A percentile compares a stretch with the other conserved stretches of the same genome.
Conservation (phyloP, 148 eudicot species). For the Camellia granthamiana region DNA sequence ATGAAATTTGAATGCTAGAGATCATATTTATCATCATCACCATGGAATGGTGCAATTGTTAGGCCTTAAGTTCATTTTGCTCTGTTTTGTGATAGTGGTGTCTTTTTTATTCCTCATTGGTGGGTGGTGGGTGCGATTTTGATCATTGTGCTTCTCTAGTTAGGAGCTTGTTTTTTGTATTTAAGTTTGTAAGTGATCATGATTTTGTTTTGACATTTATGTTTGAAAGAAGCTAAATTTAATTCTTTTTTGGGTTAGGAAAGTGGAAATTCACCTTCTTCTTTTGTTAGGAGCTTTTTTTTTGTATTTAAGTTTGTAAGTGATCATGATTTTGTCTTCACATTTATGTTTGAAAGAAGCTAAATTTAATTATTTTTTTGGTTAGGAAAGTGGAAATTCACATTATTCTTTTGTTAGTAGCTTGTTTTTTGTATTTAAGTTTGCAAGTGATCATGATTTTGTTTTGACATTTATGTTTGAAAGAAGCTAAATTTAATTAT, state of each 20-base stretch:
- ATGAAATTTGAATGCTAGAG: no score
- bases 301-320: neutral
- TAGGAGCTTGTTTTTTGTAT: neutral
- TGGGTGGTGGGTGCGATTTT: neutral
- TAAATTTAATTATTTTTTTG: no score
- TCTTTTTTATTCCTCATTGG: neutral
- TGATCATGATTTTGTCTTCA: neutral
- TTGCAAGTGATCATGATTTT: neutral
- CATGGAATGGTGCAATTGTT: no score
- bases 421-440: neutral
- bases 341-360: no score
- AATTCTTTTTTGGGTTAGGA: no score
- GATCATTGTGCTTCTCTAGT: neutral
- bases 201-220: neutral
- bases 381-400: no score
- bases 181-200: neutral
- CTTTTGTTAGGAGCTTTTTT: neutral
- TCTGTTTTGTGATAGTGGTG: neutral
- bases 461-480: no score
- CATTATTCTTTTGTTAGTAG: no score
- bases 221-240: no score
- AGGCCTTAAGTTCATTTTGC: neutral
- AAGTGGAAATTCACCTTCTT: no score
- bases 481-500: no score
- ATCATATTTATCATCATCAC: no score